Conservation (phyloP, 768 basidiomycete species). For the Trametes coccinea region DNA sequence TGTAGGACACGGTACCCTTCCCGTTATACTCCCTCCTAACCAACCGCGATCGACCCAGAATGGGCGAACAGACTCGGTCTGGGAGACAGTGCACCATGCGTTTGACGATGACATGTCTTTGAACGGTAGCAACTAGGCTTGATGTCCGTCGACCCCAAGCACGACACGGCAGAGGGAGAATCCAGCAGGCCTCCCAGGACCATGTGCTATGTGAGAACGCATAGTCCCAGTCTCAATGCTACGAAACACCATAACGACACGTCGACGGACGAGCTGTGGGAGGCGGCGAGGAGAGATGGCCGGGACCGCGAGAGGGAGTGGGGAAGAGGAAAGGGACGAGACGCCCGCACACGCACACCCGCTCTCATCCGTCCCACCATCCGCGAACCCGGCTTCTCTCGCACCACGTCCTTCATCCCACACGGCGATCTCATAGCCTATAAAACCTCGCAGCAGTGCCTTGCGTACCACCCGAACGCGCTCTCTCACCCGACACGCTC, state of each 20-base stretch:
- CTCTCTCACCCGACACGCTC: neutral
- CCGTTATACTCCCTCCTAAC: neutral
- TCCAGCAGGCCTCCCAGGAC: too few species aligned
- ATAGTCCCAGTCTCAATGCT: neutral
- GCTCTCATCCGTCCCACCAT: slow-evolving; percentile 7
- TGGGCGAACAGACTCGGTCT: too few species aligned
- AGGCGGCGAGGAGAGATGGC: slow-evolving; percentile 6
- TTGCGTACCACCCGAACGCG: neutral
- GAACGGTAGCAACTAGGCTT: neutral
- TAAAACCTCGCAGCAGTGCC: neutral
- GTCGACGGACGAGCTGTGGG: slow-evolving; percentile 5
- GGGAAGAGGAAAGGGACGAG: slow-evolving; percentile 1
- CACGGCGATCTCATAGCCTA: neutral
- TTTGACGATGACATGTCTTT: neutral
- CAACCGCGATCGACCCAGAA: neutral
- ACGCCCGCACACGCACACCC: neutral
- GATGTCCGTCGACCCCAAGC: neutral
- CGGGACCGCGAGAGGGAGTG: slow-evolving; percentile 13
- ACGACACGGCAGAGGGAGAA: neutral
- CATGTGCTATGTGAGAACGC: neutral
- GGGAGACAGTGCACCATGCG: neutral
- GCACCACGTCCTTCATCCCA: slow-evolving; percentile 2
- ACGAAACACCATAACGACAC: neutral
- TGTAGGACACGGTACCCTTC: neutral
- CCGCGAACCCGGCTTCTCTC: neutral